Conservation (phyloP, 2,329 filamentous ascomycete species). For the Sphaerostilbella broomeana region DNA sequence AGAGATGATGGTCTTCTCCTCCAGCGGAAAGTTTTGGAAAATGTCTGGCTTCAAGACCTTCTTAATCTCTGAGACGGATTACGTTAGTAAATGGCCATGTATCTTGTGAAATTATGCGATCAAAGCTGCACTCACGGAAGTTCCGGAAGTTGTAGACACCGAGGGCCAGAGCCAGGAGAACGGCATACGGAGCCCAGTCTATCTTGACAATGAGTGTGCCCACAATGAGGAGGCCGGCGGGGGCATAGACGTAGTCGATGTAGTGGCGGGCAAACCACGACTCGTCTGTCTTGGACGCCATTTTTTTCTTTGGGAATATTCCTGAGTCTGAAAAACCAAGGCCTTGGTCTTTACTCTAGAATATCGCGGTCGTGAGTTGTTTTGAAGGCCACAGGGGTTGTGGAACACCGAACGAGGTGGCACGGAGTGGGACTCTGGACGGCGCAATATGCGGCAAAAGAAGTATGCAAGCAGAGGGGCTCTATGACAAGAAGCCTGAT, state of each 20-base stretch:
- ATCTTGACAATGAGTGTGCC: conserved; percentile 72
- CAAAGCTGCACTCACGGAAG: conserved; percentile 56
- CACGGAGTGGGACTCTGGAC: no score
- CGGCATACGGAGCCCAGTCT: conserved; percentile 68
- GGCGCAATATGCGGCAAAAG: no score
- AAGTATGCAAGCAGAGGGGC: no score
- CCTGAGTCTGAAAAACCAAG: no score
- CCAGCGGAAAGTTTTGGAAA: conserved; percentile 89
- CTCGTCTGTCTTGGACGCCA: conserved; percentile 22
- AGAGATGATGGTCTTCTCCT: conserved; percentile 90
- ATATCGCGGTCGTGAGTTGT: no score
- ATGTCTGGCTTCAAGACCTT: conserved; percentile 79
- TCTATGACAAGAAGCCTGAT: no score
- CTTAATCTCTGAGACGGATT: conserved; percentile 60
- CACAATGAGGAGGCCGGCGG: conserved; percentile 68
- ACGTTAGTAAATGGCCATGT: no score
- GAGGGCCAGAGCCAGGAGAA: conserved; percentile 57
- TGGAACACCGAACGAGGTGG: no score
- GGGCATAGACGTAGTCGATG: conserved; percentile 76
- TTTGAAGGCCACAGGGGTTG: no score
- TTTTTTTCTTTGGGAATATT: no score
- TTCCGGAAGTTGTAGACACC: conserved; percentile 65
- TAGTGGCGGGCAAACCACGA: conserved; percentile 51
- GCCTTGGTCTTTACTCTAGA: no score
- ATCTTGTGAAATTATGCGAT: no score